phyloP scores from a whole-genome alignment of 257 asterid genomes.

The Coffea eugenioides region DNA sequence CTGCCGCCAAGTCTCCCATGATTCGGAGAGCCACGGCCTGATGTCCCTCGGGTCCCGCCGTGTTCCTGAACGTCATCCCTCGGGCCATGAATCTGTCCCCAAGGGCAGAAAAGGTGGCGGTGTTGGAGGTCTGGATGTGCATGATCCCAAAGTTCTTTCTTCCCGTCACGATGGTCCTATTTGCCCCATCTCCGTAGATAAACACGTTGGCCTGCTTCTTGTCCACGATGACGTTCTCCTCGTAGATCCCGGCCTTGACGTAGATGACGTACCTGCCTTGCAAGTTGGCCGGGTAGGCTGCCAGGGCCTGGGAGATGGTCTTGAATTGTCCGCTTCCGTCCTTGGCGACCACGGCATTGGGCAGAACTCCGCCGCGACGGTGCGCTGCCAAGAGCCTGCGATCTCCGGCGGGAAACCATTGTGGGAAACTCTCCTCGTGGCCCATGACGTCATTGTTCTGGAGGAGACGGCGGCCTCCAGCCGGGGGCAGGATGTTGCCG shows the following conservation, averaged over 20 bases:
- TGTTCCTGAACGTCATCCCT: slow-evolving; percentile 60
- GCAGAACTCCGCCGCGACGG: slow-evolving; percentile 7
- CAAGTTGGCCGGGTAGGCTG: slow-evolving; percentile 46
- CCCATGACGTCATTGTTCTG: slow-evolving; percentile 8
- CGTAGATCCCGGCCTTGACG: slow-evolving; percentile 66
- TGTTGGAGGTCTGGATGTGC: slow-evolving; percentile 43
- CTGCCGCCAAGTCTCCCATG: slow-evolving; percentile 41
- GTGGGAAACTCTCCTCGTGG: slow-evolving; percentile 36
- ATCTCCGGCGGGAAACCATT: slow-evolving; percentile 57
- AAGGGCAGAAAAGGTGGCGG: slow-evolving; percentile 53
- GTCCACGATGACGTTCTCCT: slow-evolving; percentile 46
- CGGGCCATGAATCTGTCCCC: slow-evolving; percentile 55
- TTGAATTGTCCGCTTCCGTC: slow-evolving; percentile 64
- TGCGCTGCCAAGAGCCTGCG: slow-evolving; percentile 43
- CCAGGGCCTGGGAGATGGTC: slow-evolving; percentile 44
- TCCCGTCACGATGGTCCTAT: slow-evolving; percentile 56
- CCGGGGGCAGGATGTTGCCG: too few species aligned
- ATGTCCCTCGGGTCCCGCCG: slow-evolving; percentile 60
- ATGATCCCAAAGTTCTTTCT: slow-evolving; percentile 22
- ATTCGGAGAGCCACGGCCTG: slow-evolving; percentile 75
- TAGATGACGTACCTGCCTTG: slow-evolving; percentile 54
- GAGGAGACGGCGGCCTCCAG: slow-evolving; percentile 27
- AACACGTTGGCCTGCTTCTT: slow-evolving; percentile 45
- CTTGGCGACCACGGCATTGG: slow-evolving; percentile 58
- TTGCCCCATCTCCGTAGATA: slow-evolving; percentile 84